These are phyloP conservation scores for Botrytis pseudocinerea DNA, from an alignment of 2,329 filamentous ascomycete species.

Conservation along the genomic window DNA sequence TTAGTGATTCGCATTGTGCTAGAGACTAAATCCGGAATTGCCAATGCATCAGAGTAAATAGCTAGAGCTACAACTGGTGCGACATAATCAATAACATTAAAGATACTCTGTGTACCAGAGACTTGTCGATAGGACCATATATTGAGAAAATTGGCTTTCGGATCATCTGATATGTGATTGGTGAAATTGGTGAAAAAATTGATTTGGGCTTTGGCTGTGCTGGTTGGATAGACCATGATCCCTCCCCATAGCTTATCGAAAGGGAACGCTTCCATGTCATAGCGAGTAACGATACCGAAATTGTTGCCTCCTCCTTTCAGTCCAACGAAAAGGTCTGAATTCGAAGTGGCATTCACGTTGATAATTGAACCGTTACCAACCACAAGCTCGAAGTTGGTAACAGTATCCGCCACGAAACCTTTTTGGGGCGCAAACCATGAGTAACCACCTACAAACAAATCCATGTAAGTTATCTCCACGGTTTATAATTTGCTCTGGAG, in stretches of 20 bases:
- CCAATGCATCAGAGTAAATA: not conserved
- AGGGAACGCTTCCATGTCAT: slow-evolving; percentile 1
- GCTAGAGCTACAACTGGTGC: not conserved
- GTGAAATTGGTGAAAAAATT: not conserved
- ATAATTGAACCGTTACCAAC: slow-evolving; percentile 7
- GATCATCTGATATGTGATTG: not conserved
- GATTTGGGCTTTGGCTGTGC: not conserved
- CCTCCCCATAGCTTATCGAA: slow-evolving; percentile 6
- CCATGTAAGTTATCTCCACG: not conserved
- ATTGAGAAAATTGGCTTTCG: not conserved
- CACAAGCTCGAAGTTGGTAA: not conserved
- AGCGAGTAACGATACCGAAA: slow-evolving; percentile 17
- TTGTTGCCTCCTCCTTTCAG: slow-evolving; percentile 26
- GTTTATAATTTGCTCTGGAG: not conserved
- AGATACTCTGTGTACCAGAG: not conserved
- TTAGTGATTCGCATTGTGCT: slow-evolving; percentile 26
- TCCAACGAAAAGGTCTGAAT: slow-evolving; percentile 23
- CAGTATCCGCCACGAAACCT: not conserved
- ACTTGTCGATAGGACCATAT: not conserved
- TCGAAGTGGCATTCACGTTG: slow-evolving; percentile 21
- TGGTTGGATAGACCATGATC: not conserved
- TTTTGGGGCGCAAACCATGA: slow-evolving; percentile 6
- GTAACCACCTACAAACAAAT: not conserved
- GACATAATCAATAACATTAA: not conserved
- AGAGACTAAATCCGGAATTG: slow-evolving; percentile 15